These are phyloP conservation scores for Penicillium pulvis DNA, from an alignment of 495 filamentous ascomycete species.

Conservation along the genomic window DNA sequence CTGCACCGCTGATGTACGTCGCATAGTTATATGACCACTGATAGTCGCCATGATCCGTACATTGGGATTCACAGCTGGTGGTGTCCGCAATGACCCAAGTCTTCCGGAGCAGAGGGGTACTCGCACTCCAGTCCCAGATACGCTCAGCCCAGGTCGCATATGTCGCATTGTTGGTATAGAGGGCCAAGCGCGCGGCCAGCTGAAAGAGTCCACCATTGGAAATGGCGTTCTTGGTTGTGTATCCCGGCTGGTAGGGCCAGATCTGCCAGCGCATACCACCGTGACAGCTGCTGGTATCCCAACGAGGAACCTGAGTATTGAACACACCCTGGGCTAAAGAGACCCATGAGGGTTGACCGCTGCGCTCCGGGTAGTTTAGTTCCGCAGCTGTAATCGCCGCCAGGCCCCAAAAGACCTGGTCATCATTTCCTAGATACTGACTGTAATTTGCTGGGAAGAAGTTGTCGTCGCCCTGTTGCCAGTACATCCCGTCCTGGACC, in stretches of 20 bases:
- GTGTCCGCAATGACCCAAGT: slow-evolving; percentile 68
- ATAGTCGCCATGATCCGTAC: slow-evolving; percentile 58
- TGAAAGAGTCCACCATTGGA: slow-evolving; percentile 82
- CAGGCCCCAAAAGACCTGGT: slow-evolving; percentile 82
- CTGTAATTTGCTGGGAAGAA: slow-evolving; percentile 62
- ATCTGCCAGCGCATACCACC: slow-evolving; percentile 89
- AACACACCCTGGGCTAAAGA: slow-evolving; percentile 61
- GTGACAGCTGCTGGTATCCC: slow-evolving; percentile 66
- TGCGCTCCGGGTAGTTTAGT: slow-evolving; percentile 66
- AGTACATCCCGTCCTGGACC: slow-evolving; percentile 63
- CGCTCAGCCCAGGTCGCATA: slow-evolving; percentile 76
- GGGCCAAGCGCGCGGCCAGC: slow-evolving; percentile 71
- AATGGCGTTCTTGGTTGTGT: slow-evolving; percentile 78
- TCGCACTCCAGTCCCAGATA: slow-evolving; percentile 68
- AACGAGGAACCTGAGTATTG: slow-evolving; percentile 67
- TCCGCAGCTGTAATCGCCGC: slow-evolving; percentile 74
- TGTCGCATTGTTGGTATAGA: slow-evolving; percentile 74
- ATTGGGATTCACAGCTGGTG: slow-evolving; percentile 57
- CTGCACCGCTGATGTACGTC: slow-evolving; percentile 71
- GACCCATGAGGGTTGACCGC: slow-evolving; percentile 60
- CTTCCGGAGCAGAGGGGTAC: slow-evolving; percentile 55
- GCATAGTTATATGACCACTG: slow-evolving; percentile 81
- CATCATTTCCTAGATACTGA: slow-evolving; percentile 64
- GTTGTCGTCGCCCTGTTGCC: slow-evolving; percentile 67
- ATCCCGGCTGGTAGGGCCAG: slow-evolving; percentile 77